Conservation (phyloP, 2,329 filamentous ascomycete species). For the Calonectria hongkongensis region DNA sequence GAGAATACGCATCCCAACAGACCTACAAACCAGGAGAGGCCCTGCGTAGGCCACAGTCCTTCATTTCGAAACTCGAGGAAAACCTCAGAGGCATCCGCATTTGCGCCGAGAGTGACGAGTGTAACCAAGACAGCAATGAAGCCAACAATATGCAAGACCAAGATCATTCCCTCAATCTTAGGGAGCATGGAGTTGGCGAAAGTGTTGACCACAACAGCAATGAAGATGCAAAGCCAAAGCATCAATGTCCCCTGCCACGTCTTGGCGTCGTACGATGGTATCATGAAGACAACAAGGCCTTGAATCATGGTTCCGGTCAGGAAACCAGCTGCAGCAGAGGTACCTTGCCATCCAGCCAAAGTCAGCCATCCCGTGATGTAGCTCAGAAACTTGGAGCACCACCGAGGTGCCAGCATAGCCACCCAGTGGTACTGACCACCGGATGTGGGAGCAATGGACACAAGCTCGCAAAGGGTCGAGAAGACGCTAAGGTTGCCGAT, state of each 20-base stretch:
- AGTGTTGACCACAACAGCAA: conserved; percentile 65
- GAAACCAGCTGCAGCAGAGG: conserved; percentile 48
- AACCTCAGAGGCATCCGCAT: conserved; percentile 52
- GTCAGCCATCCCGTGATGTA: conserved; percentile 55
- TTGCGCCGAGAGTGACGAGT: conserved; percentile 56
- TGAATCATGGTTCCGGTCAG: conserved; percentile 55
- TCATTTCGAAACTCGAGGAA: conserved; percentile 55
- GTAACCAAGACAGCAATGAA: conserved; percentile 66
- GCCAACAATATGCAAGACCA: conserved; percentile 66
- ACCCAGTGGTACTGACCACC: conserved; percentile 53
- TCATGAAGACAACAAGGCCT: conserved; percentile 48
- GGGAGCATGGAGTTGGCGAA: conserved; percentile 55
- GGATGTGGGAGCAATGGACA: conserved; percentile 50
- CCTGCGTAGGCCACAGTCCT: conserved; percentile 48
- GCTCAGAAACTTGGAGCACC: conserved; percentile 56
- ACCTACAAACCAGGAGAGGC: conserved; percentile 52
- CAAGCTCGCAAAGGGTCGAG: conserved; percentile 50
- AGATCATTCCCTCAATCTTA: conserved; percentile 63
- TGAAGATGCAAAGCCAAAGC: conserved; percentile 62
- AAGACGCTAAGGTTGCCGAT: conserved; percentile 60
- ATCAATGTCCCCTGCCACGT: conserved; percentile 56
- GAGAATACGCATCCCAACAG: conserved; percentile 50
- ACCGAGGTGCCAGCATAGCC: conserved; percentile 49
- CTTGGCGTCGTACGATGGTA: conserved; percentile 43
- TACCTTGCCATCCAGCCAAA: conserved; percentile 54